Base-by-base conservation (phyloP, 2,329 filamentous ascomycete species). In the Cladosporium austrohemisphaericum region DNA sequence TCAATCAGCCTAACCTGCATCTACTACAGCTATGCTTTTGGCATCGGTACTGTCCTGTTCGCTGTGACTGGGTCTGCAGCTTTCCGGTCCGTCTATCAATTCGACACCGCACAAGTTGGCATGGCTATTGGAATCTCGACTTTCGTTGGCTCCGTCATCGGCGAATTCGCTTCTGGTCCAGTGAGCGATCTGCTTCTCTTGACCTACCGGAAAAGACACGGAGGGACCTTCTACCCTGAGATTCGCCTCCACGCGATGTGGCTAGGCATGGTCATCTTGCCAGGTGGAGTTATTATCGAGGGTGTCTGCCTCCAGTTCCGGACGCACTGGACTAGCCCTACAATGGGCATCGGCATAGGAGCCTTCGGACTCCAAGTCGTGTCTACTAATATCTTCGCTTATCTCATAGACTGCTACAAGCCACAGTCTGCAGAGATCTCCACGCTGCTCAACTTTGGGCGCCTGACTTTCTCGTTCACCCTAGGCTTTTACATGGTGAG, bases 371-470 rank as follows among this genome's bases (percentile, higher is more conserved):
- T 68, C 23, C 67, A 70, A 51, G 63, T 68, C 35, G 60, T 65
- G 6, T 65, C 62, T 4, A 69, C 67, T 3, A 62, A 64, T 4
- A 59, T 62, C 5, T 69, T 66, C 49, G 59, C 66, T 5, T 70
- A 69, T 47, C 59, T 55, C 9, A 67, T 59, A 5, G 64, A 70
- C 55, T 65, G 67, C 52, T 70, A 69, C 53, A 65, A 66, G 41
- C 61, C 65, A 2, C 66, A 69, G 53, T 60, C 60, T 18, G 61
- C 65, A 0, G 67, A 70, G 48, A 63, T 68, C 35, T 61, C 60
- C 20, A 62, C 58, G 5, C 40, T 69, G 5, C 57, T 70, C 33
- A 67, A 68, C 46, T 57, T 65, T 18, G 58, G 64, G 37, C 62
- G 67, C 2, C 60, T 60, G 43, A 58, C 63, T 6, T 69, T 68